Conservation (phyloP, 2,329 filamentous ascomycete species). For the Cordyceps militaris region DNA sequence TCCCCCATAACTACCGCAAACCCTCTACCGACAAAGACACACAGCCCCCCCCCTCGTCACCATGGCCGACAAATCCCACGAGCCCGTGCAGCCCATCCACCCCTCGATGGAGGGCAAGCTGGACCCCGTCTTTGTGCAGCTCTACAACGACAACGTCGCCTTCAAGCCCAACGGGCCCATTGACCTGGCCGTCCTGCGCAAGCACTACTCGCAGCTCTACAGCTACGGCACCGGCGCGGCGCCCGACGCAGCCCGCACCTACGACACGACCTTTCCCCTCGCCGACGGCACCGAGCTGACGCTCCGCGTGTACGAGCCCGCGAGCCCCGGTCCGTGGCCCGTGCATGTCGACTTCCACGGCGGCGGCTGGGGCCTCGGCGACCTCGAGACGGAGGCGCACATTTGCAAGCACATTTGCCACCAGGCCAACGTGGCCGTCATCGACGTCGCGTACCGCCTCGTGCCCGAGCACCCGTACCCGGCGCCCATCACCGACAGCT, state of each 20-base stretch:
- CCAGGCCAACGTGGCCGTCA: constrained; percentile 36
- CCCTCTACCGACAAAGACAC: not conserved
- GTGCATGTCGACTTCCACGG: constrained; percentile 44
- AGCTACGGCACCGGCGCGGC: constrained; percentile 37
- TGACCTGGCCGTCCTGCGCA: constrained; percentile 31
- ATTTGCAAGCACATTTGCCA: constrained; percentile 41
- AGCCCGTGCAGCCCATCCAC: constrained; percentile 42
- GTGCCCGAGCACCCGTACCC: constrained; percentile 44
- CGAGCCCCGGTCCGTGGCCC: constrained; percentile 33
- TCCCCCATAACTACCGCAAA: not conserved
- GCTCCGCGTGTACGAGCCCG: constrained; percentile 39
- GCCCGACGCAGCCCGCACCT: constrained; percentile 32
- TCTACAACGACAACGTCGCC: constrained; percentile 41
- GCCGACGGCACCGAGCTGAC: constrained; percentile 25
- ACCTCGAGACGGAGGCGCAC: constrained; percentile 41
- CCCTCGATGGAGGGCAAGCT: constrained; percentile 38
- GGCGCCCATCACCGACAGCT: constrained; percentile 41
- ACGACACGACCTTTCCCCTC: constrained; percentile 30
- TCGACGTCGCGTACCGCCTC: constrained; percentile 46
- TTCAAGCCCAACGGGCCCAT: constrained; percentile 33
- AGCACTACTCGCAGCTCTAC: constrained; percentile 37
- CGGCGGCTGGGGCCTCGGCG: constrained; percentile 43
- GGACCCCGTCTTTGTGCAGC: constrained; percentile 39
- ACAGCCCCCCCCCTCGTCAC: not conserved
- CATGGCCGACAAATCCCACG: constrained; percentile 23